phyloP scores from a whole-genome alignment of 768 basidiomycete genomes.

The Lactarius trivialis region DNA sequence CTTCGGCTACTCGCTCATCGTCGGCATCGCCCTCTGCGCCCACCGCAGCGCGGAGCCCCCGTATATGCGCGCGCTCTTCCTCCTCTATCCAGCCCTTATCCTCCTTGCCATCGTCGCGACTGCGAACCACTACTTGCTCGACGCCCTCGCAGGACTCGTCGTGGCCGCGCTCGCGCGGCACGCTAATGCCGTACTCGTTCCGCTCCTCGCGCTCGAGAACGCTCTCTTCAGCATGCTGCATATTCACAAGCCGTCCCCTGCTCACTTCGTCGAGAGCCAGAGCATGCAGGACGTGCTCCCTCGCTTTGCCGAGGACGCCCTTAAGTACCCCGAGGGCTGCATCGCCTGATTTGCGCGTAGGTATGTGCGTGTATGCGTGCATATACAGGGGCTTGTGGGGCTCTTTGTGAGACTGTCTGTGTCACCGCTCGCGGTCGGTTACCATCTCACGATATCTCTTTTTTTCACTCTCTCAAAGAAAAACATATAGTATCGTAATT shows the following conservation, averaged over 20 bases:
- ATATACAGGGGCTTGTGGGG: background rate
- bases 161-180: slow-evolving; percentile 8
- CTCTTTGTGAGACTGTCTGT: background rate
- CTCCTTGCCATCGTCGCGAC: slow-evolving; percentile 17
- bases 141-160: slow-evolving; percentile 8
- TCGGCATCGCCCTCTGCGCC: slow-evolving; percentile 13
- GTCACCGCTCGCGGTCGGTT: background rate
- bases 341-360: background rate
- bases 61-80: slow-evolving; percentile 5
- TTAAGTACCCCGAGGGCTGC: background rate
- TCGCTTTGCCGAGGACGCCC: background rate
- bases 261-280: background rate
- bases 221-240: background rate
- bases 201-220: slow-evolving; percentile 13
- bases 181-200: slow-evolving; percentile 8
- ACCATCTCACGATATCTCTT: background rate
- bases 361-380: background rate
- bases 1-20: slow-evolving; percentile 18
- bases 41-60: too few species aligned
- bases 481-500: background rate
- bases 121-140: slow-evolving; percentile 19
- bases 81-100: slow-evolving; percentile 11
- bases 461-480: too few species aligned
- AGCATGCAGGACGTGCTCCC: background rate
- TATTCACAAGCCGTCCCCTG: slow-evolving; percentile 10